Evolutionary conservation across 1,284 basidiomycete genomes (phyloP).

Genomic region (Boletus smithii): DNA sequence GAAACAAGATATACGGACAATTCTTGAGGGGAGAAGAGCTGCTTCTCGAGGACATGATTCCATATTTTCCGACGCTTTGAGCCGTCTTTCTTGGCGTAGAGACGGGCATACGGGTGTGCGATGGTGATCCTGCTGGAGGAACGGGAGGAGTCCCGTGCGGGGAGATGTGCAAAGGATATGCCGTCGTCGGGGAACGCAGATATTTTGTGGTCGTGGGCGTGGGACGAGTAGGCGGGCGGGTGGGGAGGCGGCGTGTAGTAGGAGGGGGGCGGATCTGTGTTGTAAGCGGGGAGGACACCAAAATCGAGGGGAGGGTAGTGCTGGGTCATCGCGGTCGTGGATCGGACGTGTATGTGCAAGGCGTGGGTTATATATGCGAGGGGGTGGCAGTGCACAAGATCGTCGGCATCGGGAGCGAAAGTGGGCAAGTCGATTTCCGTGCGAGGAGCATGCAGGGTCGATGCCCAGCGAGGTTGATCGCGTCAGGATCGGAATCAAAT

Average conservation of each 20-base stretch:
- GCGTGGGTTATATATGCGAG: constrained; percentile 19
- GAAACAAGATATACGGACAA: constrained; percentile 40
- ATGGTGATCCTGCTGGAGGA: constrained; percentile 37
- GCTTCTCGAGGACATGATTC: constrained; percentile 71
- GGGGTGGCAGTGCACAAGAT: background rate
- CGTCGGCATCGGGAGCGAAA: constrained; percentile 11
- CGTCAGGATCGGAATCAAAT: constrained; percentile 25
- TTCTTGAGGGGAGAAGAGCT: constrained; percentile 62
- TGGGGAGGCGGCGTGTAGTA: background rate
- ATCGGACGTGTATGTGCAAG: constrained; percentile 1
- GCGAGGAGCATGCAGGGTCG: too few species aligned
- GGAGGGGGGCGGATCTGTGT: too few species aligned
- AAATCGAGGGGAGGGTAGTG: constrained; percentile 18
- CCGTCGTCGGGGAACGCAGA: constrained; percentile 24
- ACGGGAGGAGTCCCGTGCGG: constrained; percentile 19
- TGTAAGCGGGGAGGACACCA: background rate
- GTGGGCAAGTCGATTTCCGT: background rate
- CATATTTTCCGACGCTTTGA: constrained; percentile 67
- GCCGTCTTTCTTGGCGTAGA: constrained; percentile 59
- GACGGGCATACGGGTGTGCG: constrained; percentile 61
- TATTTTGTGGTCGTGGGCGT: background rate
- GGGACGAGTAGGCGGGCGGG: background rate
- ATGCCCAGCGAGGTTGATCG: constrained; percentile 25
- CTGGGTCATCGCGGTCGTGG: constrained; percentile 20
- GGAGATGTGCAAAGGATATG: constrained; percentile 22